phyloP scores from a whole-genome alignment of 1,284 basidiomycete species.

The Cutaneotrichosporon cavernicola region DNA sequence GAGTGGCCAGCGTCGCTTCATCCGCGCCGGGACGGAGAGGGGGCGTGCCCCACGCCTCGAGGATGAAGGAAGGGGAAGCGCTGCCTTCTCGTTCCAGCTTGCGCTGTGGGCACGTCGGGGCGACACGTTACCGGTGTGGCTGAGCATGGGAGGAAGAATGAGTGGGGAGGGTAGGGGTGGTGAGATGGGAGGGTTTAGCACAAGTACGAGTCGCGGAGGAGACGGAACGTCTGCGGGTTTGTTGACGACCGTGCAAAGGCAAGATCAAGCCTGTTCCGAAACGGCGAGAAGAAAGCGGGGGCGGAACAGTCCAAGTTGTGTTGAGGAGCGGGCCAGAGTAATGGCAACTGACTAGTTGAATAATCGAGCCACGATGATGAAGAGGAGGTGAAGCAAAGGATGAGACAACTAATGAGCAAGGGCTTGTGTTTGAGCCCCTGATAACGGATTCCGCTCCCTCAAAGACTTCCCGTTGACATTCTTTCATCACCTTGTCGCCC shows the following conservation, averaged over 20 bases:
- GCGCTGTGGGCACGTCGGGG: neutral
- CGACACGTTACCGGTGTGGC: neutral
- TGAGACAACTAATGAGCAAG: too few species aligned
- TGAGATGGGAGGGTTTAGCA: neutral
- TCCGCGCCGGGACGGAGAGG: neutral
- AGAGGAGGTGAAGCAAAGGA: too few species aligned
- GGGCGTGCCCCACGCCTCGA: neutral
- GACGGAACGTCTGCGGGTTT: neutral
- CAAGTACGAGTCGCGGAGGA: neutral
- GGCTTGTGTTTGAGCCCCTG: too few species aligned
- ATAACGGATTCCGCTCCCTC: too few species aligned
- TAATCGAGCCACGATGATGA: too few species aligned
- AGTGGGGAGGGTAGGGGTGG: neutral
- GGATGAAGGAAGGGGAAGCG: neutral
- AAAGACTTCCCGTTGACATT: too few species aligned
- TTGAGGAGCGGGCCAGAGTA: too few species aligned
- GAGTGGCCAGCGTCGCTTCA: constrained; percentile 3
- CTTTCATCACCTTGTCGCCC: too few species aligned
- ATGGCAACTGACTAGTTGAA: too few species aligned
- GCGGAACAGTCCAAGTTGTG: too few species aligned
- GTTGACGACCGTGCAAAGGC: constrained; percentile 2
- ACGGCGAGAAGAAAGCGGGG: too few species aligned
- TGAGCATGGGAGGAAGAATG: neutral
- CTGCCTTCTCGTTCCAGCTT: constrained; percentile 7
- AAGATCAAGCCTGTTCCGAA: neutral